phyloP scores from a whole-genome alignment of 73 alveolate genomes.

The Urostyla sp. region DNA sequence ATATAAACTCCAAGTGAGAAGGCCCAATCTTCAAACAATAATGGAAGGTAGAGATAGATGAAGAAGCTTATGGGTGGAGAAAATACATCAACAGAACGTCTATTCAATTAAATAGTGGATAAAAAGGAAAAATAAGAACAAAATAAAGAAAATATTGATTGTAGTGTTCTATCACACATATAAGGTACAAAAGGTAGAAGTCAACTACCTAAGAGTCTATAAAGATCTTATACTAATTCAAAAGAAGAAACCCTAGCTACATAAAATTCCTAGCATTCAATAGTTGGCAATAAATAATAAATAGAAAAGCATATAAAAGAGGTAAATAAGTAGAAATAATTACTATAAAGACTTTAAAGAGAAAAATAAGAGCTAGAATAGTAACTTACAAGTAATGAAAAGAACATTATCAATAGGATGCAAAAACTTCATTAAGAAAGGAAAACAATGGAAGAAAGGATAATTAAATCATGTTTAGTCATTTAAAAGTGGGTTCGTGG shows the following conservation, averaged over 20 bases:
- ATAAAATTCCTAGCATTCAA: background rate
- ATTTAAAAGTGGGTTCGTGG: slow-evolving; percentile 39
- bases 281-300: background rate
- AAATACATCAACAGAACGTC: slow-evolving; percentile 29
- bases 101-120: slow-evolving; percentile 6
- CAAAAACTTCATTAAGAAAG: slow-evolving; percentile 41
- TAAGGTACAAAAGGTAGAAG: background rate
- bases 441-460: slow-evolving; percentile 23
- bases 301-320: slow-evolving; percentile 25
- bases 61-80: slow-evolving; percentile 48
- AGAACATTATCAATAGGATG: slow-evolving; percentile 31
- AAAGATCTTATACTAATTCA: background rate
- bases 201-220: slow-evolving; percentile 1
- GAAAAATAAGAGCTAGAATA: slow-evolving; percentile 44
- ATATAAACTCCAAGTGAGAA: slow-evolving; percentile 23
- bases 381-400: slow-evolving; percentile 37
- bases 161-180: too few relatives aligned
- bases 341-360: slow-evolving; percentile 21
- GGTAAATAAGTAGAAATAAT: slow-evolving; percentile 30
- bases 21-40: background rate
- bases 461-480: background rate
- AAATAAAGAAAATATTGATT: slow-evolving; percentile 32
- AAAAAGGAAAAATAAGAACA: background rate
- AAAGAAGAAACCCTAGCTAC: background rate
- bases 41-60: background rate